Conservation (phyloP, 306 rosid species). For the Senna siamea region DNA sequence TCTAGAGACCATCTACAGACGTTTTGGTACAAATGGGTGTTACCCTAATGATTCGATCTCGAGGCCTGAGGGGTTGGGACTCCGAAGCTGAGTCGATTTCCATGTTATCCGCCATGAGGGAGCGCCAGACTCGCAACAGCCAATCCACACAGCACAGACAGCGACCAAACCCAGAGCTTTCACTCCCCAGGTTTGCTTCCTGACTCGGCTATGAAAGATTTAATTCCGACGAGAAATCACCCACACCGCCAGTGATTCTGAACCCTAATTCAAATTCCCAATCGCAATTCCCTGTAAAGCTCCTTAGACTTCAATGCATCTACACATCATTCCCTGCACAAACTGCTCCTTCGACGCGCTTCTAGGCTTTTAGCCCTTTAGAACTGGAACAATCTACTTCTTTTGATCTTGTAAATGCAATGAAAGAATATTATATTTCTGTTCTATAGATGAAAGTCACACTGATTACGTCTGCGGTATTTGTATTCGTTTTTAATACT, state of each 20-base stretch:
- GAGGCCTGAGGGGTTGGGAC: slow-evolving; percentile 49
- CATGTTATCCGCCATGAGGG: slow-evolving; percentile 62
- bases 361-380: too few relatives aligned
- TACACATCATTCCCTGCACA: background rate
- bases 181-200: slow-evolving; percentile 72
- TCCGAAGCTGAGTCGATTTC: slow-evolving; percentile 65
- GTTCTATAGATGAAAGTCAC: background rate
- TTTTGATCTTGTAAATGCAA: background rate
- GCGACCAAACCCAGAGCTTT: slow-evolving; percentile 49
- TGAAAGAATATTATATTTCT: background rate
- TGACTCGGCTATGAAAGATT: background rate
- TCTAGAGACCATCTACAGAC: slow-evolving; percentile 4
- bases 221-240: background rate
- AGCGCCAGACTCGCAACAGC: slow-evolving; percentile 58
- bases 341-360: slow-evolving; percentile 1
- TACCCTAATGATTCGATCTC: slow-evolving; percentile 82
- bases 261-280: background rate
- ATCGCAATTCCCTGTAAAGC: background rate
- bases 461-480: too few relatives aligned
- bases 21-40: background rate
- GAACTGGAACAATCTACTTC: background rate
- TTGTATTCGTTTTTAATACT: too few relatives aligned
- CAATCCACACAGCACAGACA: slow-evolving; percentile 62
- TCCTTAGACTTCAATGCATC: background rate
- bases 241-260: background rate